Conservation (phyloP, 108 stramenopile genomes). For the Skeletonema marinoi region DNA sequence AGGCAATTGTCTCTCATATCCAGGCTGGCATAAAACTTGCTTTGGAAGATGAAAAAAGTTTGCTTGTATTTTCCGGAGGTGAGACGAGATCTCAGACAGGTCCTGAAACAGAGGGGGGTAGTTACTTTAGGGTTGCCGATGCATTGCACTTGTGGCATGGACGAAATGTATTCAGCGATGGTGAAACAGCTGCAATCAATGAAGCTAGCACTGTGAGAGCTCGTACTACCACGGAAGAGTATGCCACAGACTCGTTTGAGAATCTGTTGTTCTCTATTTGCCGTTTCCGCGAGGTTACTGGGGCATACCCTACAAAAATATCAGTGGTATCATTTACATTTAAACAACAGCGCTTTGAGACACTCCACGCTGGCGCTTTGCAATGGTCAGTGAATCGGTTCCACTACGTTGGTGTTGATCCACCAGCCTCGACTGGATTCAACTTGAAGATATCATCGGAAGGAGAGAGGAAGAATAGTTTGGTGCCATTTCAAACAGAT, state of each 20-base stretch:
- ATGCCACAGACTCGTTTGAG: slow-evolving; percentile 96
- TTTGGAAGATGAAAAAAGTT: slow-evolving; percentile 63
- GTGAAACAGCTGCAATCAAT: neutral
- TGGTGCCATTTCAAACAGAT: slow-evolving; percentile 85
- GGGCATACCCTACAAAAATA: slow-evolving; percentile 87
- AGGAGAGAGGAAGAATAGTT: slow-evolving; percentile 82
- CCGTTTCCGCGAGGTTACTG: slow-evolving; percentile 93
- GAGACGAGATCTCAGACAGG: slow-evolving; percentile 90
- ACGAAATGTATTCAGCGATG: slow-evolving; percentile 21
- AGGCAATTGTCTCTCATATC: slow-evolving; percentile 90
- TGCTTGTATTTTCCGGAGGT: slow-evolving; percentile 94
- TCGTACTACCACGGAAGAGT: slow-evolving; percentile 88
- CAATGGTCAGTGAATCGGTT: slow-evolving; percentile 82
- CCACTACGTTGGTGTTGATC: slow-evolving; percentile 86
- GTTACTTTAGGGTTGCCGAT: slow-evolving; percentile 86
- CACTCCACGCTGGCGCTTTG: slow-evolving; percentile 84
- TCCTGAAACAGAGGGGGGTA: slow-evolving; percentile 82
- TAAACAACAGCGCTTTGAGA: slow-evolving; percentile 86
- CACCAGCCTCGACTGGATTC: slow-evolving; percentile 81
- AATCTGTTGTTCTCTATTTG: slow-evolving; percentile 97
- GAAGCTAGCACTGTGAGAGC: slow-evolving; percentile 61
- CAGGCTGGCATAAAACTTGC: slow-evolving; percentile 81
- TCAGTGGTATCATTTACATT: slow-evolving; percentile 95
- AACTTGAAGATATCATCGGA: slow-evolving; percentile 57
- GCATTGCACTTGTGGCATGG: slow-evolving; percentile 80